Base-by-base conservation (phyloP, 129 eudicot species). In the Artemisia tridentata region DNA sequence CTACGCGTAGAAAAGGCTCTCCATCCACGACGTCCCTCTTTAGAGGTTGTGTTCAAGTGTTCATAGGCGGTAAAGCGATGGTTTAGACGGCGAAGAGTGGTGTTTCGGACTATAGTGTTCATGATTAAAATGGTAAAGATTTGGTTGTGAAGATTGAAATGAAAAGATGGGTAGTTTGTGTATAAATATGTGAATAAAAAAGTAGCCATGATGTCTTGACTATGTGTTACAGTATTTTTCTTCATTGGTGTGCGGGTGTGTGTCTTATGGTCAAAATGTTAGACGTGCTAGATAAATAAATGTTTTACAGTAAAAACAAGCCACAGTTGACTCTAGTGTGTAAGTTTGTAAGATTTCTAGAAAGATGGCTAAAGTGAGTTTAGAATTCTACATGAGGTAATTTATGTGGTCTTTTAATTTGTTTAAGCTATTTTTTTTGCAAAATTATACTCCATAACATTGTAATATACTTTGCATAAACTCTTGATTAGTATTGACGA, bases 71-170 rank as follows among this genome's bases (percentile, higher is more conserved):
- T 68, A 71, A 25, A 55, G 5, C 82, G 55, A 60, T 59, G 81
- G 82, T 79, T 82, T 63, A 77, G 70, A 12, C 77, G 65, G 51
- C 85, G 75, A 73, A 82, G 57, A 15, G 85, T 76, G 77, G 87
- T 50, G 80, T 65, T 82, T 67, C 83, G 57, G 4, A 71, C 56
- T 52, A 80, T 73, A 67, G 84, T 55, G 73, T 80, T 68, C 82
- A 83, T 72, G 38, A 7, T 5, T 66, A 34, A 46, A 3, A 21
- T 20, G 18, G 19, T 19, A 29, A n/a, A 8, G 48, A 45, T 23
- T 71, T 72, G 29, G 11, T 12, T 59, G 49, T 23, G 41, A n/a
- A 20, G 23, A 43, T 49, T 64, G 53, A 63, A 51, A 25, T 67
- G 68, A 59, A 45, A 25, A 14, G 0, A 53, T 34, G 25, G 75